A percentile compares a stretch with the other conserved stretches of the same genome.
Conservation (phyloP, 495 filamentous ascomycete genomes). For the Letharia lupina region DNA sequence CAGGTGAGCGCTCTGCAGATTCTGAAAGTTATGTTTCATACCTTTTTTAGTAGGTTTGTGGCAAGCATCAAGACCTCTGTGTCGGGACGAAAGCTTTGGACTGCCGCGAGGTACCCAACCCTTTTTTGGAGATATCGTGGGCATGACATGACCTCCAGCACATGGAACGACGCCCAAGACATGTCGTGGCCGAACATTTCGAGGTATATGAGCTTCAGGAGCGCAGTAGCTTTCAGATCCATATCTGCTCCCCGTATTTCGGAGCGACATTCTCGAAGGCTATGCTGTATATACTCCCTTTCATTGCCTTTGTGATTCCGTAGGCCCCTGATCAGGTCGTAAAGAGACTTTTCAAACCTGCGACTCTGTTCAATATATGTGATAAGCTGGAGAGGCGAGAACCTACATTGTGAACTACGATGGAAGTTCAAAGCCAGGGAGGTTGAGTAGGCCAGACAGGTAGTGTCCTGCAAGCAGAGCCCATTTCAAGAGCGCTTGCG, state of each 20-base stretch:
- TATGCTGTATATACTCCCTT: slow-evolving; percentile 84
- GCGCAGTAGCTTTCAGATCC: slow-evolving; percentile 92
- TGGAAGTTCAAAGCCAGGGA: neutral
- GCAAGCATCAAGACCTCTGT: slow-evolving; percentile 97
- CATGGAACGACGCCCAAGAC: slow-evolving; percentile 98
- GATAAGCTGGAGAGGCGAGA: neutral
- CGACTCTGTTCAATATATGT: slow-evolving; percentile 8
- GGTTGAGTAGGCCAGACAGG: neutral
- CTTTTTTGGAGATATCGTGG: slow-evolving; percentile 89
- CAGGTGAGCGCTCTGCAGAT: slow-evolving; percentile 12
- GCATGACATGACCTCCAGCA: slow-evolving; percentile 97
- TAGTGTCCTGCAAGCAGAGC: neutral
- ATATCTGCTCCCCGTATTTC: slow-evolving; percentile 89
- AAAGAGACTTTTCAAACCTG: slow-evolving; percentile 98
- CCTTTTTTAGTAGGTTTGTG: slow-evolving; percentile 95
- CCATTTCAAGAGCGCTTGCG: neutral
- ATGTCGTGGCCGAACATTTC: slow-evolving; percentile 99
- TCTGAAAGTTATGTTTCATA: slow-evolving; percentile 27
- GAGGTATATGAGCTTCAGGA: slow-evolving; percentile 90
- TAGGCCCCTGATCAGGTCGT: slow-evolving; percentile 95
- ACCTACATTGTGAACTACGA: neutral
- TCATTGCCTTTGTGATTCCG: slow-evolving; percentile 90
- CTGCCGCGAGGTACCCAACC: slow-evolving; percentile 91
- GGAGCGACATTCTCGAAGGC: slow-evolving; percentile 83
- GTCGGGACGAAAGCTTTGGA: slow-evolving; percentile 90